Evolutionary conservation across 148 eudicot species (phyloP).

Genomic region (Cornus controversa): DNA sequence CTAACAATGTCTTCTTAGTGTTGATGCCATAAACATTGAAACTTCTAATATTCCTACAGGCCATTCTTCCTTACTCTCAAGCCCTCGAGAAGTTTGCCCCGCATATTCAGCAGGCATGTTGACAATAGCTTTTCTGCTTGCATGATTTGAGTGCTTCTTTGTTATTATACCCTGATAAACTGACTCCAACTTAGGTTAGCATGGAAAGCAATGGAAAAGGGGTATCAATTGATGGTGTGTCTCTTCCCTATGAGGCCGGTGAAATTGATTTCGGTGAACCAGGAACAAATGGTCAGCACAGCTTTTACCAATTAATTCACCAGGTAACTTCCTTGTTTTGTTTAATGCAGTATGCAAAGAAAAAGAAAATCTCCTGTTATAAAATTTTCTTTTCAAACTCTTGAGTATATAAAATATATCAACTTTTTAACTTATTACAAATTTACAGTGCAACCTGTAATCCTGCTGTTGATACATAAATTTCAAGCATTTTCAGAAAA

Average conservation of each 20-base stretch:
- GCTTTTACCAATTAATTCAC: slow-evolving; percentile 98
- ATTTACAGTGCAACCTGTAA: no score
- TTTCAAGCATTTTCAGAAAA: no score
- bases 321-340: slow-evolving; percentile 51
- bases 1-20: background rate
- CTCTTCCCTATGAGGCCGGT: slow-evolving; percentile 83
- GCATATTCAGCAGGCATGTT: slow-evolving; percentile 90
- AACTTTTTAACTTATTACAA: no score
- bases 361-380: background rate
- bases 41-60: slow-evolving; percentile 41
- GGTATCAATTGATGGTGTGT: slow-evolving; percentile 85
- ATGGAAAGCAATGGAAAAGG: slow-evolving; percentile 99
- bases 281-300: slow-evolving; percentile 98
- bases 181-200: slow-evolving; percentile 60
- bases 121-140: background rate
- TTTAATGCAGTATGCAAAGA: background rate
- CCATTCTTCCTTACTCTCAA: slow-evolving; percentile 94
- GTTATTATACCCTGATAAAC: slow-evolving; percentile 13
- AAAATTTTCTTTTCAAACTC: background rate
- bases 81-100: slow-evolving; percentile 96
- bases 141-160: slow-evolving; percentile 6
- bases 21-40: background rate
- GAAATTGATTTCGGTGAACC: slow-evolving; percentile 99
- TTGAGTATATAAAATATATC: no score
- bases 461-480: no score